Percentiles rank a stretch among this genome's conserved stretches.
These are phyloP conservation scores for Xylariaceae sp. DNA, from an alignment of 2,329 filamentous ascomycete species.

Conservation along the genomic window DNA sequence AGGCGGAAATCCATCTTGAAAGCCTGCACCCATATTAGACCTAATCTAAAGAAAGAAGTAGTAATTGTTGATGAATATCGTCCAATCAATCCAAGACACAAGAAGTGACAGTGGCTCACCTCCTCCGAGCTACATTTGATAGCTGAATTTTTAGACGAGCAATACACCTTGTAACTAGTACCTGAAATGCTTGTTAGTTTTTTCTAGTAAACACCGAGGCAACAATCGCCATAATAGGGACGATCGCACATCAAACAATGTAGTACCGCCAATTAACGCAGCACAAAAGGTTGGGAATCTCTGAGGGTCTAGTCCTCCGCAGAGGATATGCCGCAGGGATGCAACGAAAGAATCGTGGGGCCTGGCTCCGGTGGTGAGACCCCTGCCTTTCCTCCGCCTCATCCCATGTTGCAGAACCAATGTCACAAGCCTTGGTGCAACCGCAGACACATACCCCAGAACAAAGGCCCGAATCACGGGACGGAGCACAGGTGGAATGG, in stretches of 20 bases:
- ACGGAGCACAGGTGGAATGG: constrained; percentile 57
- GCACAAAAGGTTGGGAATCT: constrained; percentile 70
- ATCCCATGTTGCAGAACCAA: constrained; percentile 58
- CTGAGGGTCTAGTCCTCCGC: constrained; percentile 57
- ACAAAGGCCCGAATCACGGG: constrained; percentile 65
- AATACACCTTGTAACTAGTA: constrained; percentile 36
- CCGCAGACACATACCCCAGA: constrained; percentile 64
- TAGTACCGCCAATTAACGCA: constrained; percentile 63
- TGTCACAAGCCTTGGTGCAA: constrained; percentile 61
- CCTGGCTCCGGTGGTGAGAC: constrained; percentile 32
- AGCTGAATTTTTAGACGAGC: constrained; percentile 33
- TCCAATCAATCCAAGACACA: background rate
- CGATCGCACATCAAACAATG: constrained; percentile 61
- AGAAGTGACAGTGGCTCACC: constrained; percentile 39
- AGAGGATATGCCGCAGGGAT: constrained; percentile 51
- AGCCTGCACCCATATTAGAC: constrained; percentile 49
- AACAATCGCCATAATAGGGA: background rate
- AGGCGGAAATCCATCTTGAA: constrained; percentile 62
- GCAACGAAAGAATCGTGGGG: constrained; percentile 39
- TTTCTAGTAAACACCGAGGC: background rate
- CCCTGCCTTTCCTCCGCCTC: constrained; percentile 43
- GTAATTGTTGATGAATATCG: constrained; percentile 15
- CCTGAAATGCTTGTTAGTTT: constrained; percentile 26
- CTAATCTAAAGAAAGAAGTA: constrained; percentile 4
- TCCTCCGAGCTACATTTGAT: constrained; percentile 35